Evolutionary conservation across 495 filamentous ascomycete species (phyloP), one percentile per base, ranked within the genome.

Genomic region (Lasiosphaeriaceae sp.): DNA sequence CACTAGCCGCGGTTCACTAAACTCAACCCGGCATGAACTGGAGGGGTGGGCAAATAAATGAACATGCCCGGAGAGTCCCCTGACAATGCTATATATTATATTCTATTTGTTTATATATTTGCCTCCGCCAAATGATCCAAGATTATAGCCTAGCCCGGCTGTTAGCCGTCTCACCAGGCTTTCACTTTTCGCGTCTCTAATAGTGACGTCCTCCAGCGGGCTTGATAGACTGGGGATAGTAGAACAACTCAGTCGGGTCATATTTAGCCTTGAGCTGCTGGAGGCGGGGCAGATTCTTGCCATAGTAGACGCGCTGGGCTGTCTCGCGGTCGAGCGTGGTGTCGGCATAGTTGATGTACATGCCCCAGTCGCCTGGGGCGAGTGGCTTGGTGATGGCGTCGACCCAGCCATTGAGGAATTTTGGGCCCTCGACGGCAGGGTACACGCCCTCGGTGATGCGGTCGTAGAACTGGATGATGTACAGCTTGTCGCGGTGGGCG

Each of bases 211-310:
- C 14, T 14, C 14, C 14, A 14, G 34, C 34, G 14, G 39, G 39
- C 39, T 43, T 14, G 14, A 43, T 17, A 5, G 39, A 43, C 59
- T 83, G 78, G 5, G 80, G 80, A 60, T 85, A 84, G 50, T 81
- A 78, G 47, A 86, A 85, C 16, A 83, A 49, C 70, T 84, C 78
- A 0, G 70, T 56, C 1, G 81, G 81, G 61, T 86, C 82, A 34
- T 81, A 58, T 12, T 62, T 64, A 0, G 69, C 63, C 70, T 86
- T 86, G 43, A 86, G 75, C 29, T 63, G 47, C 61, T 77, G 64
- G 31, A 86, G 64, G 24, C 68, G 66, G 11, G 62, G 66, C 16
- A 83, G 65, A 57, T 83, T 86, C 0, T 58, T 35, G 0, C 77
- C 76, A 75, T 77, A 86, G 57, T 86, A 78, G 59, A 70, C 59